Evolutionary conservation across 306 rosid species (phyloP).

Genomic region (Cucumis melo): DNA sequence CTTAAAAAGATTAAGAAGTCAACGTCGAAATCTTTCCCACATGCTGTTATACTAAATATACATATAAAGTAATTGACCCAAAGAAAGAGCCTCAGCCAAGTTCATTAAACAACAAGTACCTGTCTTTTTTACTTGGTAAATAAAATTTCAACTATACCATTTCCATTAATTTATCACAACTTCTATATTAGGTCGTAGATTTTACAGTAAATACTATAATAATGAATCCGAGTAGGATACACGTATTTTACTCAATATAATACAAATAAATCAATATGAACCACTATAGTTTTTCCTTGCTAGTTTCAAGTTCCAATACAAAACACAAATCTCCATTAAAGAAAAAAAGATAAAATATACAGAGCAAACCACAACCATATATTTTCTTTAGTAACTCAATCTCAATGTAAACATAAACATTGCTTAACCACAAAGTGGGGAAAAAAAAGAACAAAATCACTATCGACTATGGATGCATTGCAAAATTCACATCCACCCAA

Average conservation of each 20-base stretch:
- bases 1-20: no score
- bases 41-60: no score
- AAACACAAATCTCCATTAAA: not conserved
- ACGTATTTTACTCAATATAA: not conserved
- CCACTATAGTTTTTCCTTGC: not conserved
- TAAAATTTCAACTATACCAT: not conserved
- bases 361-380: not conserved
- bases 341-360: not conserved
- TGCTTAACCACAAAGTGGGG: not conserved
- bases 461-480: conserved; percentile 1
- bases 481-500: conserved; percentile 10
- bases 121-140: no score
- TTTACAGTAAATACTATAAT: not conserved
- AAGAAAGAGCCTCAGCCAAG: no score
- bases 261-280: not conserved
- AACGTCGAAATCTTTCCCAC: no score
- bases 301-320: not conserved
- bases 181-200: not conserved
- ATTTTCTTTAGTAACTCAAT: not conserved
- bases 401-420: not conserved
- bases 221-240: not conserved
- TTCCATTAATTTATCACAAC: not conserved
- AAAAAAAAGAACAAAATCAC: not conserved
- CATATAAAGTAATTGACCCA: no score
- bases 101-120: no score